Conservation (phyloP, 202 grass and related monocot genomes). For the Setaria italica region DNA sequence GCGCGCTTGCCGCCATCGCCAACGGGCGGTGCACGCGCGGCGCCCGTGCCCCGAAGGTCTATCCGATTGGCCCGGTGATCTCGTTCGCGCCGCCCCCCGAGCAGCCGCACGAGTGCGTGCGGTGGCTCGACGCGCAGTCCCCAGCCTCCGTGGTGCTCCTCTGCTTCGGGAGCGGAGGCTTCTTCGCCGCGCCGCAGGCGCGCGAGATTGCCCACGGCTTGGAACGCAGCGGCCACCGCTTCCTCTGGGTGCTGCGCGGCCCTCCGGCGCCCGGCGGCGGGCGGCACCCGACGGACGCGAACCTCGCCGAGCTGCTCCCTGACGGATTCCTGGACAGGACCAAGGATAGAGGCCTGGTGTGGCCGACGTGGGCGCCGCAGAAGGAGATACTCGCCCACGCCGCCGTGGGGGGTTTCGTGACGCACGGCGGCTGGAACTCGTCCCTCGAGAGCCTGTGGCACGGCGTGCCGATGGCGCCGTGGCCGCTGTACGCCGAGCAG, state of each 20-base stretch:
- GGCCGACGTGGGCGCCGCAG: constrained; percentile 48
- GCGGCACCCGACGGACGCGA: not conserved
- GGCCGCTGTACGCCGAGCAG: constrained; percentile 55
- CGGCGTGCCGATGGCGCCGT: constrained; percentile 51
- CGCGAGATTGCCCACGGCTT: constrained; percentile 33
- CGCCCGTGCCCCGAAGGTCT: not conserved
- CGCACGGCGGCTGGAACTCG: constrained; percentile 56
- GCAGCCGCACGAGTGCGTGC: constrained; percentile 42
- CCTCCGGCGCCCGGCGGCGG: not conserved
- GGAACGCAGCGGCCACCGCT: constrained; percentile 46
- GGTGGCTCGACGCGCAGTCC: constrained; percentile 51
- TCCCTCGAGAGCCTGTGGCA: constrained; percentile 45
- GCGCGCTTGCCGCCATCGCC: constrained; percentile 29
- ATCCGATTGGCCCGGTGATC: constrained; percentile 42
- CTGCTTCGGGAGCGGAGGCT: constrained; percentile 53
- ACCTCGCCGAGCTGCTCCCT: constrained; percentile 39
- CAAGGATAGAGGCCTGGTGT: constrained; percentile 32
- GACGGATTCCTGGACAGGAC: constrained; percentile 48
- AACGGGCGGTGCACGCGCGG: constrained; percentile 5
- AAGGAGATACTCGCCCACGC: constrained; percentile 44
- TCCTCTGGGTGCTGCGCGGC: constrained; percentile 43
- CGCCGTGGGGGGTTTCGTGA: constrained; percentile 46
- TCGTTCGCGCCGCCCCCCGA: not conserved
- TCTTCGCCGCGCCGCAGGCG: constrained; percentile 15
- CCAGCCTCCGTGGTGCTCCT: constrained; percentile 51